Base-by-base conservation (phyloP, 768 basidiomycete genomes). In the Gelatoporia subvermispora region DNA sequence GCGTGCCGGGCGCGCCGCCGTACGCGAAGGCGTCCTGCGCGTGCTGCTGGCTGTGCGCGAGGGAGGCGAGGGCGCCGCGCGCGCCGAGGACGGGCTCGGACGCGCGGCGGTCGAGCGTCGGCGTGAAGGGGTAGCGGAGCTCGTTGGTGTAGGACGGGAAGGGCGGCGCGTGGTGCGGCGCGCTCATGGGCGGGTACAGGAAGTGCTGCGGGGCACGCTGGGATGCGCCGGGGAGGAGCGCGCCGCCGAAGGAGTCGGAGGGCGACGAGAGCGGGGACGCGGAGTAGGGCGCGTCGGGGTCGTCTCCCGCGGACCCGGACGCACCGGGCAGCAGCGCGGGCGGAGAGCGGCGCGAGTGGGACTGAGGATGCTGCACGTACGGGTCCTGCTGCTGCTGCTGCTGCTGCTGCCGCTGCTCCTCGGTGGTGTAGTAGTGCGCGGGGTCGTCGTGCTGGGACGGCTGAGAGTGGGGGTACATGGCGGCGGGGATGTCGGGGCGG, bases 81-180 rank as follows among this genome's bases (percentile, higher is more conserved):
- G 42, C 47, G 25, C 51, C 52, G 50, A 56, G 68, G 47, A 78
- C 67, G 41, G 83, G 81, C 62, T 84, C 82, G 59, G 83, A 85
- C 79, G 84, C 81, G 64, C 83, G 79, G 60, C 82, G 79, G 68
- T 82, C 81, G 49, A 76, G 65, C 53, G 71, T 61, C 49, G 68
- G 54, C 36, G 46, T 49, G 49, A 41, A 50, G 25, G 49, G 53
- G 24, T 46, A 36, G 49, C 50, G 48, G 28, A 45, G 35, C 7
- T 48, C 34, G 18, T 31, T 31, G 20, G 49, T 34, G 15, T 48
- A 41, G 37, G 43, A 13, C 8, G 41, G 47, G 31, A 45, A 52
- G 43, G 45, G 38, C 25, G 45, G 46, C 25, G 54, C 53, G 53
- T 51, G 39, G 50, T 51, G 47, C 31, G 48, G 58, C 35, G 52